Conservation (phyloP, 1,139 yeast genomes). For the Lodderomyces pseudojiufengensis region DNA sequence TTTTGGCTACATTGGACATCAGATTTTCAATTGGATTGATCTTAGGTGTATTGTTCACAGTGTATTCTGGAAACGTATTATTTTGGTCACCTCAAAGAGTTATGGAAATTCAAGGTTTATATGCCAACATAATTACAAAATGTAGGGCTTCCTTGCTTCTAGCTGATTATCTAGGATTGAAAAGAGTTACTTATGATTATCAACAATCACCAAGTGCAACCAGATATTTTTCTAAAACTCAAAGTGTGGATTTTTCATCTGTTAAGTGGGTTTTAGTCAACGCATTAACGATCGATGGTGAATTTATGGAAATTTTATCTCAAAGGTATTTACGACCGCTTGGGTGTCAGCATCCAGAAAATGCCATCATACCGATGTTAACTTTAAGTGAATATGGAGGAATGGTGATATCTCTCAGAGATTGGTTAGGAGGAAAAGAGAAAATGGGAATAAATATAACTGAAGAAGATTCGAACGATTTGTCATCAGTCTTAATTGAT, state of each 20-base stretch:
- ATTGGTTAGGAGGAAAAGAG: constrained; percentile 77
- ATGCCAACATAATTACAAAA: constrained; percentile 74
- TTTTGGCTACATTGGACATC: constrained; percentile 76
- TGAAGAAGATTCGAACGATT: constrained; percentile 32
- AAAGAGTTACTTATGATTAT: constrained; percentile 89
- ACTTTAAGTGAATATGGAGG: constrained; percentile 95
- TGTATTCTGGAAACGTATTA: constrained; percentile 79
- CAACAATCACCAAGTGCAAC: constrained; percentile 88
- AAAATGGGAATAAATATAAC: constrained; percentile 46
- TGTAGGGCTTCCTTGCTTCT: constrained; percentile 69
- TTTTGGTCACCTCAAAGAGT: constrained; percentile 77
- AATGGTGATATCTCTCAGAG: constrained; percentile 86
- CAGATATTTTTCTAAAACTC: constrained; percentile 72
- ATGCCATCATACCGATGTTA: constrained; percentile 84
- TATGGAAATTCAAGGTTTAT: constrained; percentile 80
- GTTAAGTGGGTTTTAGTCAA: constrained; percentile 89
- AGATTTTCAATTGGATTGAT: constrained; percentile 87
- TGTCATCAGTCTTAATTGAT: constrained; percentile 74
- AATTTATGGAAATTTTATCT: constrained; percentile 84
- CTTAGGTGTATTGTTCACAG: constrained; percentile 73
- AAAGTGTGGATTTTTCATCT: constrained; percentile 72
- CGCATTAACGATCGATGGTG: constrained; percentile 91
- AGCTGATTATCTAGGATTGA: constrained; percentile 87
- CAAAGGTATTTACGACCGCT: constrained; percentile 89
- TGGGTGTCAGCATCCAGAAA: constrained; percentile 76